phyloP scores from a whole-genome alignment of 495 filamentous ascomycete genomes.

The Aspergillus cristatus region DNA sequence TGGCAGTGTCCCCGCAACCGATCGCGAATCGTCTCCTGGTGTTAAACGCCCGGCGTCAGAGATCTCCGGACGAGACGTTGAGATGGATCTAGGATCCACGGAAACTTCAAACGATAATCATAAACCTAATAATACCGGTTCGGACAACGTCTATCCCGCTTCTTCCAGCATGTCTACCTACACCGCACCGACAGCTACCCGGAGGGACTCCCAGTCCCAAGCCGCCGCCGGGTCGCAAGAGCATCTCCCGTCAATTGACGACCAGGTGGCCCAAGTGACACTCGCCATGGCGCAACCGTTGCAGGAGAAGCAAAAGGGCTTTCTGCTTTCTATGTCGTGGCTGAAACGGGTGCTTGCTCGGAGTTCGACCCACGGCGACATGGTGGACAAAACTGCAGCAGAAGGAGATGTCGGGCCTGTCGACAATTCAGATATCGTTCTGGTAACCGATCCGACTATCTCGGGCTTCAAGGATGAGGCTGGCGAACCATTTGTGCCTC shows the following conservation, averaged over 20 bases:
- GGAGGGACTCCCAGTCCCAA: constrained; percentile 10
- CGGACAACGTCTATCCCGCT: constrained; percentile 21
- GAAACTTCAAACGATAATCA: constrained; percentile 6
- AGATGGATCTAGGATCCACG: constrained; percentile 16
- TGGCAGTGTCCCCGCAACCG: constrained; percentile 12
- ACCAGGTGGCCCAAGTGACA: constrained; percentile 65
- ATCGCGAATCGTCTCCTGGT: constrained; percentile 36
- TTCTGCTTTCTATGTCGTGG: constrained; percentile 73
- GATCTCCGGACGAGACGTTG: constrained; percentile 30
- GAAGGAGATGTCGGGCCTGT: constrained; percentile 69
- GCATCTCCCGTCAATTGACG: constrained; percentile 53
- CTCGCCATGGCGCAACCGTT: constrained; percentile 42
- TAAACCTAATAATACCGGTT: constrained; percentile 12
- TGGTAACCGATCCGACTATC: constrained; percentile 32
- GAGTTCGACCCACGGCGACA: constrained; percentile 46
- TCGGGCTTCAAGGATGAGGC: constrained; percentile 40
- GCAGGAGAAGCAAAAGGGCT: constrained; percentile 63
- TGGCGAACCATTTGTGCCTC: constrained; percentile 58
- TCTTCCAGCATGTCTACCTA: constrained; percentile 24
- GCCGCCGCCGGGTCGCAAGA: constrained; percentile 7
- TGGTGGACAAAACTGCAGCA: constrained; percentile 46
- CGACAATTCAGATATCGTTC: constrained; percentile 65
- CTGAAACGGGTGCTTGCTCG: constrained; percentile 63
- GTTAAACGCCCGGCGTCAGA: constrained; percentile 45
- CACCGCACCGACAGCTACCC: constrained; percentile 12